Evolutionary conservation across 2,329 filamentous ascomycete species (phyloP).

Genomic region (Hymenoscyphus fructigenus): DNA sequence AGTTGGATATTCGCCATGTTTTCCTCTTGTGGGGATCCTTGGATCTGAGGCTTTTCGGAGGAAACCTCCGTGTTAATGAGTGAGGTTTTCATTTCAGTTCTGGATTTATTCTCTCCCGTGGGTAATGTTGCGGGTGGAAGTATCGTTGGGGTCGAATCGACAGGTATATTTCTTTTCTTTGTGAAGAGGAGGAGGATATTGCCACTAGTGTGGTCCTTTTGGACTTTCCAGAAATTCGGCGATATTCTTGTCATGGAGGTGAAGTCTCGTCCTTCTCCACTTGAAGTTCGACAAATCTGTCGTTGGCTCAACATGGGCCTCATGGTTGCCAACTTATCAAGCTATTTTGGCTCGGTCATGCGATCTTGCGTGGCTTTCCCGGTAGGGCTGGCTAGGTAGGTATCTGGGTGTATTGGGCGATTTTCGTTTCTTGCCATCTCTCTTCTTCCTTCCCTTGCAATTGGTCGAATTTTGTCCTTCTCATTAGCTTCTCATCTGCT

Average conservation of each 20-base stretch:
- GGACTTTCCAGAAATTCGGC: neutral
- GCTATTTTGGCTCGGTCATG: neutral
- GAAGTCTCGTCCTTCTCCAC: neutral
- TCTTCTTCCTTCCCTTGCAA: neutral
- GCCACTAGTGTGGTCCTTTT: neutral
- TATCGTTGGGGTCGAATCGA: neutral
- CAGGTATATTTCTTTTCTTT: neutral
- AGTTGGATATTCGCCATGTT: slow-evolving; percentile 2
- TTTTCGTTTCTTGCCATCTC: neutral
- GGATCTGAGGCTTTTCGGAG: neutral
- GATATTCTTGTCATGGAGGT: neutral
- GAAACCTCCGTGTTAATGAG: neutral
- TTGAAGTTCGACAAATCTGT: neutral
- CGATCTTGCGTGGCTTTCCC: neutral
- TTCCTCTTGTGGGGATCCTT: neutral
- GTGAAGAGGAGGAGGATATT: neutral
- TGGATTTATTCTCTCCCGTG: neutral
- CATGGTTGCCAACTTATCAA: neutral
- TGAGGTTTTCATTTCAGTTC: neutral
- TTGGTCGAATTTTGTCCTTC: neutral
- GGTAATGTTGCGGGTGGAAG: neutral
- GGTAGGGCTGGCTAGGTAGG: neutral
- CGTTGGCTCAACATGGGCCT: neutral
- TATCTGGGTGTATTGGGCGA: neutral
- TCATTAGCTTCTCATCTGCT: neutral